Conservation (phyloP, 2,329 filamentous ascomycete species). For the Cercospora sp. region DNA sequence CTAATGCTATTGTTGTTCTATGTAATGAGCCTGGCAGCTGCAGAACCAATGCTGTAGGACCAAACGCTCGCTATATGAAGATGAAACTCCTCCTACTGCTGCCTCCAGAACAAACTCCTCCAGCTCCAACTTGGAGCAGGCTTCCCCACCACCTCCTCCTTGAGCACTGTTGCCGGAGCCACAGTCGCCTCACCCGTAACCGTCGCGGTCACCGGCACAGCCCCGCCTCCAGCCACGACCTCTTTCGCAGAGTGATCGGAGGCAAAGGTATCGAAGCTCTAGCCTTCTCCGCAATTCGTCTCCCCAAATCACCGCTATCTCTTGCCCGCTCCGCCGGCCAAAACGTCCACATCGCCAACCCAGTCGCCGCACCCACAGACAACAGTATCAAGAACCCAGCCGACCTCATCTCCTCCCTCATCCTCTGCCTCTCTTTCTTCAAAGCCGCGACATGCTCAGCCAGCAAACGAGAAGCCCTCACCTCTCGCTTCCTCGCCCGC, state of each 20-base stretch:
- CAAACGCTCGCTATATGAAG: no score
- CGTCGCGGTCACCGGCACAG: slow-evolving; percentile 10
- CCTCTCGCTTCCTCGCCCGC: slow-evolving; percentile 20
- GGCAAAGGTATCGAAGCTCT: slow-evolving; percentile 23
- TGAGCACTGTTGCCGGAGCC: neutral
- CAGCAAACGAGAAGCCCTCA: slow-evolving; percentile 2
- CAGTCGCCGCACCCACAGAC: slow-evolving; percentile 27
- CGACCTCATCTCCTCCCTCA: slow-evolving; percentile 26
- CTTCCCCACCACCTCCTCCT: slow-evolving; percentile 8
- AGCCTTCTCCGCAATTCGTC: slow-evolving; percentile 29
- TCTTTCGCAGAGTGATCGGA: slow-evolving; percentile 8
- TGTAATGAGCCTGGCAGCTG: no score
- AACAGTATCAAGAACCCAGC: slow-evolving; percentile 28
- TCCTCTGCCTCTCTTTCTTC: slow-evolving; percentile 23
- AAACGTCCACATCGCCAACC: slow-evolving; percentile 31
- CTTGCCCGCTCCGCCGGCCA: slow-evolving; percentile 26
- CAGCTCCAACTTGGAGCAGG: slow-evolving; percentile 9
- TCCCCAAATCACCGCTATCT: slow-evolving; percentile 29
- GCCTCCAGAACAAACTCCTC: slow-evolving; percentile 25
- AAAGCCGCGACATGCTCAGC: slow-evolving; percentile 18
- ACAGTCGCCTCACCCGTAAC: slow-evolving; percentile 10
- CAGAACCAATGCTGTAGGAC: no score
- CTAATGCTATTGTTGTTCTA: no score
- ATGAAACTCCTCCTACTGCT: neutral
- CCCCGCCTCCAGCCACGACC: neutral